phyloP scores from a whole-genome alignment of 1,284 basidiomycete species.

The Thecaphora frezii region DNA sequence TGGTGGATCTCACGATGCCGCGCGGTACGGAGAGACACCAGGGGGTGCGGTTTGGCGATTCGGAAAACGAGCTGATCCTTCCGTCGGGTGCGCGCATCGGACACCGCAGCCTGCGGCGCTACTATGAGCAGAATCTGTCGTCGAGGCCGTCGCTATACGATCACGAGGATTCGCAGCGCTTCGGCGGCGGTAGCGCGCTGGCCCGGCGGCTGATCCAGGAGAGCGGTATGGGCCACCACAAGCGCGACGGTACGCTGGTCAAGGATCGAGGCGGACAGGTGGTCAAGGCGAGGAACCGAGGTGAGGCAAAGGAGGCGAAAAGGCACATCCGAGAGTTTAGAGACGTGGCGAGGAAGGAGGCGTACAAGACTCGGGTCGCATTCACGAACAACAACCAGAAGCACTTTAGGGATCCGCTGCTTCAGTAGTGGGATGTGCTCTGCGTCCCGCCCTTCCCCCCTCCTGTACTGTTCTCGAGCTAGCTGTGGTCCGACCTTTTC shows the following conservation, averaged over 20 bases:
- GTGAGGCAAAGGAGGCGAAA: constrained; percentile 89
- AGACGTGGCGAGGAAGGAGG: constrained; percentile 76
- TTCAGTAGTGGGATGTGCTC: constrained; percentile 35
- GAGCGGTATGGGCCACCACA: constrained; percentile 31
- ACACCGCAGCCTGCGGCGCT: constrained; percentile 81
- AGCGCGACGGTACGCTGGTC: constrained; percentile 32
- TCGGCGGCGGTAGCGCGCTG: constrained; percentile 34
- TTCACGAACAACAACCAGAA: constrained; percentile 57
- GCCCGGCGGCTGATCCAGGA: constrained; percentile 43
- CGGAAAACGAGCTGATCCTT: constrained; percentile 82
- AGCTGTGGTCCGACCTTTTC: too few species aligned
- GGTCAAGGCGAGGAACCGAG: constrained; percentile 70
- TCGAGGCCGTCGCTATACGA: constrained; percentile 27
- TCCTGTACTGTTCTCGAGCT: too few species aligned
- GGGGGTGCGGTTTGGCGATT: constrained; percentile 63
- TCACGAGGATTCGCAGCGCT: constrained; percentile 16
- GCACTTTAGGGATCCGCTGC: constrained; percentile 55
- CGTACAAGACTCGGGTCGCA: constrained; percentile 74
- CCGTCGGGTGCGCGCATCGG: constrained; percentile 90
- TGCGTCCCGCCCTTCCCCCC: neutral
- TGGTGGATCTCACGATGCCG: constrained; percentile 11
- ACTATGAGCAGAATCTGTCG: constrained; percentile 72
- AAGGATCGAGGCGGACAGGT: constrained; percentile 39
- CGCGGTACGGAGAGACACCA: constrained; percentile 64
- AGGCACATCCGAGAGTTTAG: constrained; percentile 82